A percentile compares a stretch with the other conserved stretches of the same genome.
phyloP scores from a whole-genome alignment of 176 grass and related monocot species.

The Musa schizocarpa region DNA sequence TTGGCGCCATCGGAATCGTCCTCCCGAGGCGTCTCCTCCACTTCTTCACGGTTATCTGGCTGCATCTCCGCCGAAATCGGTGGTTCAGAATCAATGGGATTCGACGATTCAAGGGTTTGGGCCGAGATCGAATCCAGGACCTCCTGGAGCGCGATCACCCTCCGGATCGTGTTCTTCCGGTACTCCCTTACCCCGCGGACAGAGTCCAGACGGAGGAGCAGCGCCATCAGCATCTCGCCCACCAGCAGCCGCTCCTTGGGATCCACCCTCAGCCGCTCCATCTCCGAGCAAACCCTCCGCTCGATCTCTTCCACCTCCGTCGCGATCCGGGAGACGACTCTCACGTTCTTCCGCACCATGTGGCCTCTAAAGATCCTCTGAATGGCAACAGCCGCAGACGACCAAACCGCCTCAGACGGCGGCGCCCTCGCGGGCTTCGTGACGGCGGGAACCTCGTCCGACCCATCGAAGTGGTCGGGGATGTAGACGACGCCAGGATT shows the following conservation, averaged over 20 bases:
- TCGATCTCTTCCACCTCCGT: neutral
- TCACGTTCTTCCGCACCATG: neutral
- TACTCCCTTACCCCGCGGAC: neutral
- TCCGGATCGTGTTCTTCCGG: neutral
- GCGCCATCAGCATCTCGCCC: neutral
- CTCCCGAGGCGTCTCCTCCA: neutral
- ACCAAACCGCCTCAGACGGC: neutral
- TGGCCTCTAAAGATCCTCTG: neutral
- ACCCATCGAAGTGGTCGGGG: too few species aligned
- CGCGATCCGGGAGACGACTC: neutral
- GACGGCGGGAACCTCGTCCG: too few species aligned
- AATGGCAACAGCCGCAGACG: neutral
- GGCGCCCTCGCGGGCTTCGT: neutral
- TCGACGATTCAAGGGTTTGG: neutral
- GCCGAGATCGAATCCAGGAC: neutral
- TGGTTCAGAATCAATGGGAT: neutral
- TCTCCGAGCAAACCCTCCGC: neutral
- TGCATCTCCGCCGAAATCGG: neutral
- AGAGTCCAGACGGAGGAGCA: neutral
- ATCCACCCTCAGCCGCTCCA: neutral
- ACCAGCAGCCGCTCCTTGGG: neutral
- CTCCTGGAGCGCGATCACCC: neutral
- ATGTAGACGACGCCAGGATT: too few species aligned
- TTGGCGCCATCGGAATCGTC: neutral
- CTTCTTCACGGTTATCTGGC: neutral